These are phyloP conservation scores for Kodamaea derodonti DNA, from an alignment of 1,139 yeast genomes.

Conservation along the genomic window DNA sequence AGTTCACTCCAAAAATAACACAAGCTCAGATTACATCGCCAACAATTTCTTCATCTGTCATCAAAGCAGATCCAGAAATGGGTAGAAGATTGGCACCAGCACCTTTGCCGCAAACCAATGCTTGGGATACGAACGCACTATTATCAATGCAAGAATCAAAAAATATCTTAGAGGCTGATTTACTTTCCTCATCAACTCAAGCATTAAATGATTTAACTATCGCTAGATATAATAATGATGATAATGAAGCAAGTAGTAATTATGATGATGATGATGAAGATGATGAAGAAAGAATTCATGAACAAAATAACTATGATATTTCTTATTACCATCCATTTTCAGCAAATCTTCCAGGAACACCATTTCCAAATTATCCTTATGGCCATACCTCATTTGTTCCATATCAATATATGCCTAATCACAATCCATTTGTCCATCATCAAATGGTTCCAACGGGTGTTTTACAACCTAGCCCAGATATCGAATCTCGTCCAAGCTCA, in stretches of 20 bases:
- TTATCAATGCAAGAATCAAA: background rate
- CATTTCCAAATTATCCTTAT: background rate
- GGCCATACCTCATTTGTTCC: slow-evolving; percentile 1
- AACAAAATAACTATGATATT: too few species aligned
- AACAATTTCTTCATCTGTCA: too few species aligned
- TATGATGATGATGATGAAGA: background rate
- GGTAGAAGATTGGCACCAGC: slow-evolving; percentile 16
- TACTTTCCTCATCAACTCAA: too few species aligned
- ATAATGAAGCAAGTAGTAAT: background rate
- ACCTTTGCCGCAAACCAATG: slow-evolving; percentile 15
- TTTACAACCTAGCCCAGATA: background rate
- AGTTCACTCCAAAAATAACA: too few species aligned
- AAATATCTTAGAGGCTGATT: too few species aligned
- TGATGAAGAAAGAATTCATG: too few species aligned
- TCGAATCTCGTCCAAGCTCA: background rate
- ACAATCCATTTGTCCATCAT: background rate
- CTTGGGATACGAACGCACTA: slow-evolving; percentile 14
- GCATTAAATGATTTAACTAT: background rate
- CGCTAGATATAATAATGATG: background rate
- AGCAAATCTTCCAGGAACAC: slow-evolving; percentile 3
- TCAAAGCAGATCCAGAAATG: background rate
- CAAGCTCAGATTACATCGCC: too few species aligned
- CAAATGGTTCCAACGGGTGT: background rate
- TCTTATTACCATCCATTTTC: too few species aligned
- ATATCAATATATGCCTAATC: slow-evolving; percentile 1